Percentiles rank a stretch among this genome's conserved stretches.
Conservation (phyloP, 306 rosid species). For the Herpetospermum pedunculosum region DNA sequence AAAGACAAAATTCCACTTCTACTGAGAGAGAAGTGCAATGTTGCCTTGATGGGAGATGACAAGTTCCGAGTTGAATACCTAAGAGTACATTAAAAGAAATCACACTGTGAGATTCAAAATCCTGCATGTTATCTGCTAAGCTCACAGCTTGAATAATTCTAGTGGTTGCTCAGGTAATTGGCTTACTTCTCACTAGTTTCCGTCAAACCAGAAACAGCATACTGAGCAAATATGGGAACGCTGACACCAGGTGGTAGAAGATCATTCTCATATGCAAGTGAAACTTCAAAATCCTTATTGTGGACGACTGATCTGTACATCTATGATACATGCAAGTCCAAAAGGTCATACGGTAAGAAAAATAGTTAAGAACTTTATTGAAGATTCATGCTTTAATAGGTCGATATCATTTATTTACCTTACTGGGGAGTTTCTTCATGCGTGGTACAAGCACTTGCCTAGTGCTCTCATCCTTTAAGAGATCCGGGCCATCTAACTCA, state of each 20-base stretch:
- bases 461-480: constrained; percentile 57
- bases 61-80: constrained; percentile 81
- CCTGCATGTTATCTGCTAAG: background rate
- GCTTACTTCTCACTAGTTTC: constrained; percentile 80
- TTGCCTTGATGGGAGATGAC: constrained; percentile 85
- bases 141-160: constrained; percentile 1
- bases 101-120: constrained; percentile 9
- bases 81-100: constrained; percentile 14
- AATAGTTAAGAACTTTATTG: background rate
- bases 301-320: constrained; percentile 73
- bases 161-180: constrained; percentile 3
- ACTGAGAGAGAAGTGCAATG: constrained; percentile 78
- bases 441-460: constrained; percentile 72
- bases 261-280: constrained; percentile 68
- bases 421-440: constrained; percentile 87
- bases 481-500: constrained; percentile 69
- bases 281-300: constrained; percentile 79
- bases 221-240: constrained; percentile 51
- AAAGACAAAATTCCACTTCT: constrained; percentile 87
- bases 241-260: constrained; percentile 74
- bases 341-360: background rate
- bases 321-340: constrained; percentile 29
- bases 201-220: constrained; percentile 68
- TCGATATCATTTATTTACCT: constrained; percentile 34
- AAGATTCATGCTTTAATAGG: background rate